Evolutionary conservation across 2,329 filamentous ascomycete species (phyloP), one percentile per base, ranked within the genome.

Genomic region (Ophiocordyceps robertsii): DNA sequence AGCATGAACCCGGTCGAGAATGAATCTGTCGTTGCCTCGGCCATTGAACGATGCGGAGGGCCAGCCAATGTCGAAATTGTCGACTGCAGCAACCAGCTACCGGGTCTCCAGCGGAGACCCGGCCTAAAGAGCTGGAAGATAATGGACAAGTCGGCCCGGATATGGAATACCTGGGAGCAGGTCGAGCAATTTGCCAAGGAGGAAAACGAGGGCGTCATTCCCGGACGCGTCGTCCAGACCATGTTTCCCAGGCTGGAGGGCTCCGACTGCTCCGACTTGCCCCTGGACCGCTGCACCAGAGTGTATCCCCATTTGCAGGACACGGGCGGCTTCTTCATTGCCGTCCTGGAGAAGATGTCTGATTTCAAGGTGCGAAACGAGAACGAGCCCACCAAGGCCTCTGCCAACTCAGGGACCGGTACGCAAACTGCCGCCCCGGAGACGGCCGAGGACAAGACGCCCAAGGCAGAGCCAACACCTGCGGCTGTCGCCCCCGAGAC

Each of bases 1-100:
- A 95, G 88, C 62, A 87, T 98, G 84, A 98, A 98, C 65, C 92
- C 92, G 0, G 79, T 96, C 27, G 92, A 98, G 68, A 95, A 98
- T 56, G 92, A 98, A 65, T 82, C 92, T 7, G 88, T 96, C 14
- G 70, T 98, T 46, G 80, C 85, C 1, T 82, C 83, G 24, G 92
- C 92, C 11, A 89, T 98, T 52, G 83, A 88, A 53, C 77, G 89
- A 44, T 96, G 89, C 55, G 92, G 92, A 47, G 92, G 92, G 3
- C 64, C 77, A 4, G 71, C 74, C 13, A 92, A 89, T 56, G 83
- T 98, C 40, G 75, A 83, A 49, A 80, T 98, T 37, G 62, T 96
- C 43, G 87, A 95, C 61, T 92, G 84, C 64, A 83, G 79, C 56
- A 73, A 84, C 50, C 72, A 83, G 56, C 72, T 98, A 13, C 82